Base-by-base conservation (phyloP, 2,329 filamentous ascomycete species). In the Chrysoporthe austroafricana region DNA sequence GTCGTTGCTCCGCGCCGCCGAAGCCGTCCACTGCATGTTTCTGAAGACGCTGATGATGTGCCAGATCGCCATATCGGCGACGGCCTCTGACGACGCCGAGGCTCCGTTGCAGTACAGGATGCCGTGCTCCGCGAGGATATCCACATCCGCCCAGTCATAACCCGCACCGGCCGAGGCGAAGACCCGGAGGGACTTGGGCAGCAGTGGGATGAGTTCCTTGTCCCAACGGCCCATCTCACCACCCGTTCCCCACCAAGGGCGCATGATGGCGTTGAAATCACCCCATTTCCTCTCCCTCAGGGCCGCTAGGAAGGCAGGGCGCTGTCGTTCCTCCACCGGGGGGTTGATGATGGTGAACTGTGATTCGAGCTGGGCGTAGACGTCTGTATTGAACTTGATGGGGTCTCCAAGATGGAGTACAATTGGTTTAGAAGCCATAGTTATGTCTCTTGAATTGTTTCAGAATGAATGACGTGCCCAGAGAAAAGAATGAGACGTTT, bases 191-290 rank as follows among this genome's bases (percentile, higher is more conserved):
- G 82, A 84, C 1, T 74, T 62, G 0, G 87, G 87, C 4, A 90
- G 73, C 9, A 86, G 73, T 0, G 79, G 78, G 62, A 90, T 85
- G 26, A 90, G 73, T 69, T 90, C 87, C 13, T 76, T 72, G 71
- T 90, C 85, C 86, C 87, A 90, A 32, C 83, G 83, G 0, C 86
- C 87, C 86, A 90, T 90, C 72, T 90, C 88, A 4, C 86, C 86
- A 1, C 88, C 88, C 0, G 87, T 88, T 67, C 86, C 85, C 86
- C 87, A 90, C 74, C 88, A 89, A 0, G 87, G 87, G 2, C 87
- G 79, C 71, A 87, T 86, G 59, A 82, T 76, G 1, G 79, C 81
- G 14, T 73, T 70, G 64, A 83, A 82, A 69, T 80, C 73, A 1
- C 81, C 80, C 79, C 79, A 82, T 76, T 77, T 77, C 61, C 73